Evolutionary conservation across 2,329 filamentous ascomycete species (phyloP).

Genomic region (Apiospora malaysiana): DNA sequence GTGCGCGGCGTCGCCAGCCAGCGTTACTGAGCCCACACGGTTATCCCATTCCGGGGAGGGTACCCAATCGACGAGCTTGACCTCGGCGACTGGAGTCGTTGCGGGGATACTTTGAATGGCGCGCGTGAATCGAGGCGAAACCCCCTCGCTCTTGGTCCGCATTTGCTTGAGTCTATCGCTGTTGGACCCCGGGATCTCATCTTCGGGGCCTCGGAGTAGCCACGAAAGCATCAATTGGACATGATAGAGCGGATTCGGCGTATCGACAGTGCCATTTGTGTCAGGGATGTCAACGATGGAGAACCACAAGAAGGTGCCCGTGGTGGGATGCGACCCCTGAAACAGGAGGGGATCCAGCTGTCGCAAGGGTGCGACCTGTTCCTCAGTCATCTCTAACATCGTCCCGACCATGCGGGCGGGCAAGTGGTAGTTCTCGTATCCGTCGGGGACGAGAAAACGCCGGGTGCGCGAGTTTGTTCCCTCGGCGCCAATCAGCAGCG

Average conservation of each 20-base stretch:
- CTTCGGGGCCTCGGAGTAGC: constrained; percentile 41
- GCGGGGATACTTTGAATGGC: constrained; percentile 51
- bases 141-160: constrained; percentile 43
- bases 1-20: constrained; percentile 61
- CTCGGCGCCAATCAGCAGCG: constrained; percentile 47
- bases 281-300: constrained; percentile 49
- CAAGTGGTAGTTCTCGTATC: constrained; percentile 39
- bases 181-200: constrained; percentile 42
- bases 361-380: constrained; percentile 44
- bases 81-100: constrained; percentile 35
- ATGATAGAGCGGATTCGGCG: constrained; percentile 44
- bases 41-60: constrained; percentile 47
- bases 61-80: constrained; percentile 45
- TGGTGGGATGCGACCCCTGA: constrained; percentile 57
- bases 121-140: constrained; percentile 46
- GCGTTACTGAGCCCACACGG: constrained; percentile 48
- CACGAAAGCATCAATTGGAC: constrained; percentile 54
- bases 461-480: constrained; percentile 46
- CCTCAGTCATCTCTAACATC: constrained; percentile 43
- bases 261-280: constrained; percentile 38
- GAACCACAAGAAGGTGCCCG: constrained; percentile 57
- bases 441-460: constrained; percentile 40
- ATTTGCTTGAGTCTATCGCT: constrained; percentile 45
- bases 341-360: constrained; percentile 60
- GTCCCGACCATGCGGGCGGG: constrained; percentile 47